Conservation (phyloP, 176 grass and related monocot species). For the Triticum urartu region DNA sequence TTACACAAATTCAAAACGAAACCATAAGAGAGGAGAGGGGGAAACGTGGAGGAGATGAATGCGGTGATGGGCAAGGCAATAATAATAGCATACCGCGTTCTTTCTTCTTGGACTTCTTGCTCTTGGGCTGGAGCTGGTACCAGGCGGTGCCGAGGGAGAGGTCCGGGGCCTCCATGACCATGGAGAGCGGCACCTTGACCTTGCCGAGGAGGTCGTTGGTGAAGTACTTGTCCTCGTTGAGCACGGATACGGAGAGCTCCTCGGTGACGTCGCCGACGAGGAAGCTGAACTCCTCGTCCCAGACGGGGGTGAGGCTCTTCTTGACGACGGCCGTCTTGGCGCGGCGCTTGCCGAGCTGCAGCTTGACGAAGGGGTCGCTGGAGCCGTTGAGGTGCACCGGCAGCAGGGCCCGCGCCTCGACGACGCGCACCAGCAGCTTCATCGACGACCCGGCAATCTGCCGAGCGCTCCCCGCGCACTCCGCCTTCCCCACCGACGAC, state of each 20-base stretch:
- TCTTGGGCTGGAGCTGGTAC: slow-evolving; percentile 93
- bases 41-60: not conserved
- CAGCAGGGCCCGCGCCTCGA: slow-evolving; percentile 70
- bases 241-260: slow-evolving; percentile 65
- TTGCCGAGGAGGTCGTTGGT: slow-evolving; percentile 71
- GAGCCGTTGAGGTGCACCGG: slow-evolving; percentile 67
- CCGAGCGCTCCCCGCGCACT: slow-evolving; percentile 4
- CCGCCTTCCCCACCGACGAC: slow-evolving; percentile 12
- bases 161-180: slow-evolving; percentile 74
- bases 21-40: not conserved
- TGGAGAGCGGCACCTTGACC: slow-evolving; percentile 58
- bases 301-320: slow-evolving; percentile 62
- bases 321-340: slow-evolving; percentile 81
- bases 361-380: slow-evolving; percentile 86
- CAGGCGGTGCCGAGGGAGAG: slow-evolving; percentile 74
- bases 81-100: slow-evolving; percentile 47
- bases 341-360: slow-evolving; percentile 81
- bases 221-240: slow-evolving; percentile 97
- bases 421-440: slow-evolving; percentile 81
- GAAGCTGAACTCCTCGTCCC: slow-evolving; percentile 93
- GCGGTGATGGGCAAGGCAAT: not conserved
- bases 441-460: slow-evolving; percentile 32
- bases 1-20: not conserved
- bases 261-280: slow-evolving; percentile 68
- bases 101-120: slow-evolving; percentile 86